Evolutionary conservation across 441 rosid species (phyloP).

Genomic region (Populus hybrid): DNA sequence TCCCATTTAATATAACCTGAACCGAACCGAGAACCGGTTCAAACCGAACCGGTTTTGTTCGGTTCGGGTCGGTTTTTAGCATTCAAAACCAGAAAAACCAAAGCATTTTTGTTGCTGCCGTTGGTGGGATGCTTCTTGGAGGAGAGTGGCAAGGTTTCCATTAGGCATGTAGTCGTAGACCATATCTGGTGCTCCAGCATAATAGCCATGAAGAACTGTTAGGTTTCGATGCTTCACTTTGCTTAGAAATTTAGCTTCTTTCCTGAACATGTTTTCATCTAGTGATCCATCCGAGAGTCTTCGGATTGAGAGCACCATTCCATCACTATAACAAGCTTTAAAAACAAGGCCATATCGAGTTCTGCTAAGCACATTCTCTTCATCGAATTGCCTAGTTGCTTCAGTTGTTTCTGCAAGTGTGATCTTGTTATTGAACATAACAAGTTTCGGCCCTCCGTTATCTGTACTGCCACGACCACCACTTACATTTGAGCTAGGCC

Average conservation of each 20-base stretch:
- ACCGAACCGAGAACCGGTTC: too few relatives aligned
- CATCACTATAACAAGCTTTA: conserved; percentile 82
- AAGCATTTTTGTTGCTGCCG: too few relatives aligned
- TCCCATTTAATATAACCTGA: too few relatives aligned
- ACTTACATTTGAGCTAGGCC: conserved; percentile 79
- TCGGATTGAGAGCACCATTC: conserved; percentile 88
- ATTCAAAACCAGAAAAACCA: too few relatives aligned
- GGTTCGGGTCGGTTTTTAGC: too few relatives aligned
- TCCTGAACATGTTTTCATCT: conserved; percentile 69
- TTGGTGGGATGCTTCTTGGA: conserved; percentile 96
- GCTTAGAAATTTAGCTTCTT: conserved; percentile 88
- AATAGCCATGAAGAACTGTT: conserved; percentile 90
- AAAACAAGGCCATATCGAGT: conserved; percentile 73
- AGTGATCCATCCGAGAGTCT: conserved; percentile 70
- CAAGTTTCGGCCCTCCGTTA: conserved; percentile 83
- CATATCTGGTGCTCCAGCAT: conserved; percentile 72
- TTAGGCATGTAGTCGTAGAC: conserved; percentile 97
- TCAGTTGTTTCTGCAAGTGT: conserved; percentile 87
- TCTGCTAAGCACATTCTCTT: conserved; percentile 90
- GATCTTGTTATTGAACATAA: conserved; percentile 92
- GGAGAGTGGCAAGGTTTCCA: conserved; percentile 86
- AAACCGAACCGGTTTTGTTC: too few relatives aligned
- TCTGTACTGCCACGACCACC: conserved; percentile 81
- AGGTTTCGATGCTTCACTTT: conserved; percentile 82
- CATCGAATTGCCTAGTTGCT: conserved; percentile 87